Evolutionary conservation across 805 yeast species (phyloP).

Genomic region (Priceomyces castillae): DNA sequence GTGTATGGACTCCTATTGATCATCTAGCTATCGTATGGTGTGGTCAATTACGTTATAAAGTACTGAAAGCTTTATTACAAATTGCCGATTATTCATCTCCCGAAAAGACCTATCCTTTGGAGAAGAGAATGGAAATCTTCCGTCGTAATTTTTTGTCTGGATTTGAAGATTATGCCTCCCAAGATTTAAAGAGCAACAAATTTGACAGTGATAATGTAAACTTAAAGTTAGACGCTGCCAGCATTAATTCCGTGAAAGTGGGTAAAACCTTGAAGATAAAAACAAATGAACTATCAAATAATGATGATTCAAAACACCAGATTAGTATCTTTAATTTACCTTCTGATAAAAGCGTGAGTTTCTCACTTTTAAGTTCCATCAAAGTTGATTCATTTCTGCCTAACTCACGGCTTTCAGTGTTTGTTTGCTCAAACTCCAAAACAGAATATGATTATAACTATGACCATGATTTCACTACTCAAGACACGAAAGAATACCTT

Average conservation of each 20-base stretch:
- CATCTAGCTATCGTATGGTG: slow-evolving; percentile 98
- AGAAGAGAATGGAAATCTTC: slow-evolving; percentile 58
- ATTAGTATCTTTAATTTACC: slow-evolving; percentile 7
- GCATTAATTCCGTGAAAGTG: slow-evolving; percentile 10
- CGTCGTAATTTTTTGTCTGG: slow-evolving; percentile 50
- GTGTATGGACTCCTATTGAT: slow-evolving; percentile 91
- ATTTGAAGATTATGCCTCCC: slow-evolving; percentile 44
- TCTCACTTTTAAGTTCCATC: slow-evolving; percentile 21
- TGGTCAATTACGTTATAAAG: slow-evolving; percentile 67
- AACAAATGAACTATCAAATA: background rate
- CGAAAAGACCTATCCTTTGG: slow-evolving; percentile 50
- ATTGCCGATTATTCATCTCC: slow-evolving; percentile 51
- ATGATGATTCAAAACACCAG: background rate
- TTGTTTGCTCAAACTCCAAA: slow-evolving; percentile 19
- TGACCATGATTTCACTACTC: slow-evolving; percentile 37
- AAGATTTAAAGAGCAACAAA: slow-evolving; percentile 26
- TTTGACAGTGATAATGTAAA: slow-evolving; percentile 11
- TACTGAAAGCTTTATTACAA: slow-evolving; percentile 60
- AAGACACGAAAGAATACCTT: slow-evolving; percentile 32
- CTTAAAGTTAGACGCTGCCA: slow-evolving; percentile 19
- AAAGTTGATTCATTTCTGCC: slow-evolving; percentile 8
- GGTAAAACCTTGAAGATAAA: background rate
- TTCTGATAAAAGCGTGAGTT: slow-evolving; percentile 3
- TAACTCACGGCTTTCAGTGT: slow-evolving; percentile 12
- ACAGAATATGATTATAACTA: slow-evolving; percentile 6